Percentiles rank a stretch among this genome's conserved stretches.
Evolutionary conservation across 352 stramenopile species (phyloP).

Genomic region (Globisporangium sylvaticum): DNA sequence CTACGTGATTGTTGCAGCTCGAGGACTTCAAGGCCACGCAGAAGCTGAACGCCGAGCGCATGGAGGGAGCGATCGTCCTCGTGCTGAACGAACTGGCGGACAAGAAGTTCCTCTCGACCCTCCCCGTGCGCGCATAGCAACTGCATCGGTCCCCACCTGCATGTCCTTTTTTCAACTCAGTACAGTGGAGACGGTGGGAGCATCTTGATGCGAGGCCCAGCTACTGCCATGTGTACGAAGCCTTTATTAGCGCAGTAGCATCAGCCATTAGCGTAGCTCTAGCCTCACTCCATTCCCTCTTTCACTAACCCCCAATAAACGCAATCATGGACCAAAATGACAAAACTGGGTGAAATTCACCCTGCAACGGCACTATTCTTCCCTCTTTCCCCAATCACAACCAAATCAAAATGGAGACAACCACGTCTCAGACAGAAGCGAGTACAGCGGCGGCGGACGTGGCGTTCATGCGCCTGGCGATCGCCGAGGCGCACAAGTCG

Average conservation of each 20-base stretch:
- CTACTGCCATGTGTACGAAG: neutral
- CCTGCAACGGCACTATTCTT: neutral
- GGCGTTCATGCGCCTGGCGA: slow-evolving; percentile 71
- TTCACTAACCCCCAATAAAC: neutral
- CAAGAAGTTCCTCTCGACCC: slow-evolving; percentile 27
- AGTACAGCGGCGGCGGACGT: slow-evolving; percentile 24
- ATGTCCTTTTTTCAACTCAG: neutral
- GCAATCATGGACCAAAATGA: neutral
- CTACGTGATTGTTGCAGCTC: slow-evolving; percentile 16
- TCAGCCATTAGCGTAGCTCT: neutral
- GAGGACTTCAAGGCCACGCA: slow-evolving; percentile 79
- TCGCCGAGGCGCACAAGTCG: slow-evolving; percentile 78
- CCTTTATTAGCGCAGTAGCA: neutral
- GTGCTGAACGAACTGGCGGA: slow-evolving; percentile 52
- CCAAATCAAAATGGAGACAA: slow-evolving; percentile 3
- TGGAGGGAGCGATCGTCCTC: slow-evolving; percentile 59
- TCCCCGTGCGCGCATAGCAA: slow-evolving; percentile 15
- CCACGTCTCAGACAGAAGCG: neutral
- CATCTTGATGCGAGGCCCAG: neutral
- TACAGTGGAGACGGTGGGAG: slow-evolving; percentile 4
- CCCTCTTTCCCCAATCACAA: neutral
- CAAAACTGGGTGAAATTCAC: neutral
- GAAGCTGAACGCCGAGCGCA: slow-evolving; percentile 61
- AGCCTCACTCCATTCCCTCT: slow-evolving; percentile 5
- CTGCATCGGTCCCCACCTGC: neutral